Evolutionary conservation across 2,329 filamentous ascomycete genomes (phyloP), one percentile per base, ranked within the genome.

Genomic region (Apiospora koreana): DNA sequence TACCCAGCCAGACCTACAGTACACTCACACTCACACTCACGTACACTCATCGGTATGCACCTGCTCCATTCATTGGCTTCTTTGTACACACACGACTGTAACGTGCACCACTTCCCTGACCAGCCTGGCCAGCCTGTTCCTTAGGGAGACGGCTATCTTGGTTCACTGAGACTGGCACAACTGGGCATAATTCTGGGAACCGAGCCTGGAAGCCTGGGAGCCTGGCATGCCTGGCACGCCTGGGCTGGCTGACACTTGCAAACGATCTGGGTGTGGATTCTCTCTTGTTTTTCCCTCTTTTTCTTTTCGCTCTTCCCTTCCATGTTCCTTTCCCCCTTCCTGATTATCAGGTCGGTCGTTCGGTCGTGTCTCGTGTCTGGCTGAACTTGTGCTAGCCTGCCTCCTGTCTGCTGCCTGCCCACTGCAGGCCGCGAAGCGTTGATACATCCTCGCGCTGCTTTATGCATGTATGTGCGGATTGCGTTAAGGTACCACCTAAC

Each of bases 111-210:
- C 50, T 58, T 58, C 28, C 50, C 50, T 58, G 50, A 16, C 50
- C 48, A 28, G 23, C 48, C 50, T 38, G 31, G 18, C 54, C n/a
- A 21, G 18, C 21, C 28, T 28, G n/a, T 62, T n/a, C 31, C 54
- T 62, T 62, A 62, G 54, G 54, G 54, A n/a, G 54, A 62, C 54
- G 54, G 54, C 31, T 21, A 31, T 62, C 14, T 31, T 62, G 54
- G 31, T 38, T 62, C 31, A 62, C 54, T 62, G 28, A 10, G 41
- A 42, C 41, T 42, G 41, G 41, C 41, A 62, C 35, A 31, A 62
- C 54, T 62, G 54, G 28, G 54, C 54, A 62, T 62, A 62, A 62
- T 62, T 62, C 31, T 62, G 54, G 54, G 54, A 62, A 62, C 31
- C 31, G 54, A 38, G 31, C 54, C 43, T 46, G 43, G 18, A 8